Base-by-base conservation (phyloP, 2,329 filamentous ascomycete genomes). In the Thielaviopsis musarum region DNA sequence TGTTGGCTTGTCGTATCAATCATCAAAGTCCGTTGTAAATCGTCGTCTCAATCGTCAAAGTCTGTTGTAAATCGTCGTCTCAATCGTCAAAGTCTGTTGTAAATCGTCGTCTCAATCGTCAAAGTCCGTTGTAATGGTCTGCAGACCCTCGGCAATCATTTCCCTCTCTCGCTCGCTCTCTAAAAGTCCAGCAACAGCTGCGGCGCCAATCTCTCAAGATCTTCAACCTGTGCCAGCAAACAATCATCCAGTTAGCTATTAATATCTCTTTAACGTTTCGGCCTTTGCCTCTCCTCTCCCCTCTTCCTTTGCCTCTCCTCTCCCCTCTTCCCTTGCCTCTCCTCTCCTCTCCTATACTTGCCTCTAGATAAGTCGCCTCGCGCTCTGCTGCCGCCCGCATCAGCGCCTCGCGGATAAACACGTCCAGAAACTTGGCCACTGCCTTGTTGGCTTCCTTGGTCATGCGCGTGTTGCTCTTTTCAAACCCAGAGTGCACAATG, bases 341-440 rank as follows among this genome's bases (percentile, higher is more conserved):
- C 30, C 30, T 34, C 10, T 34, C 30, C 54, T 54, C 22, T 55
- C 26, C 19, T 22, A 55, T 34, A 70, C 79, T 70, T 64, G 89
- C 85, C 80, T 93, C 88, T 41, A 91, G 69, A 67, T 91, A 90
- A 3, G 80, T 83, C 61, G 81, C 76, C 34, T 75, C 75, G 67
- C 85, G 84, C 74, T 88, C 86, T 61, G 83, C 82, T 10, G 83
- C 81, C 48, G 88, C 84, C 67, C 91, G 74, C 17, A 89, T 88
- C 68, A 97, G 83, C 1, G 89, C 88, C 73, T 97, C 91, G 63
- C 87, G 79, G 58, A 95, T 86, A 72, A 96, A 97, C 0, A 91
- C 81, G 70, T 96, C 89, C 70, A 96, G 79, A 69, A 97, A 97
- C 72, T 85, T 89, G 15, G 83, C 85, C 61, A 91, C 79, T 1